Conservation (phyloP, 129 eudicot genomes). For the Helichrysum umbraculigerum region DNA sequence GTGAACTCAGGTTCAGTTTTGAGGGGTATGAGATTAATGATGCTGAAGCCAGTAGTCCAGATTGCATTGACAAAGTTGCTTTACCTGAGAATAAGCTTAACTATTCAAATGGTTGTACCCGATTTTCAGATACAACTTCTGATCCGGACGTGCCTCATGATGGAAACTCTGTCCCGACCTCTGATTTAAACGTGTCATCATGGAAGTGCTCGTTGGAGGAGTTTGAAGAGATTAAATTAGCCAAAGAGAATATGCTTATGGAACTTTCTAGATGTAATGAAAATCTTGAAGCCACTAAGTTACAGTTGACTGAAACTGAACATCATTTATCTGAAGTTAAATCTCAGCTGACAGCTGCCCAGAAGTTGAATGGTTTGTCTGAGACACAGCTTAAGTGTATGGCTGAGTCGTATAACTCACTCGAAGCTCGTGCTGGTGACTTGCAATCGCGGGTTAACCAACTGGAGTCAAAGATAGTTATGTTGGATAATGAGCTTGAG, state of each 20-base stretch:
- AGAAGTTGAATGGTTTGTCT: slow-evolving; percentile 71
- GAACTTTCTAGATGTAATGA: slow-evolving; percentile 72
- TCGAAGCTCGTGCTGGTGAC: slow-evolving; percentile 78
- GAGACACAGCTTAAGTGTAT: slow-evolving; percentile 98
- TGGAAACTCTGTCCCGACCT: slow-evolving; percentile 65
- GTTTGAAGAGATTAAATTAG: slow-evolving; percentile 66
- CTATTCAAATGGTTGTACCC: slow-evolving; percentile 58
- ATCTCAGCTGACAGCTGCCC: slow-evolving; percentile 77
- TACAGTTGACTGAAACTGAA: slow-evolving; percentile 77
- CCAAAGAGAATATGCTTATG: slow-evolving; percentile 60
- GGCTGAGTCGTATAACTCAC: slow-evolving; percentile 94
- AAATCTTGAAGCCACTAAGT: slow-evolving; percentile 55
- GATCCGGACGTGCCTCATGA: slow-evolving; percentile 80
- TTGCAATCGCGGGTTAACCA: slow-evolving; percentile 61
- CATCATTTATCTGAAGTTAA: slow-evolving; percentile 62
- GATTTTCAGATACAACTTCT: slow-evolving; percentile 70
- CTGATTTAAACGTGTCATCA: slow-evolving; percentile 50
- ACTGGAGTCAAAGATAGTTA: slow-evolving; percentile 54
- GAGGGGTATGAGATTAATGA: slow-evolving; percentile 60
- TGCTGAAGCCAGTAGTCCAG: slow-evolving; percentile 64
- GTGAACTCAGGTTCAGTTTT: slow-evolving; percentile 54
- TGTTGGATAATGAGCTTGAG: slow-evolving; percentile 65
- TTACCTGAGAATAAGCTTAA: slow-evolving; percentile 73
- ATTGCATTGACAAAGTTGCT: slow-evolving; percentile 92
- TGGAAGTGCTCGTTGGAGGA: slow-evolving; percentile 82